Conservation (phyloP, 2,329 filamentous ascomycete species). For the Akanthomyces muscarius region DNA sequence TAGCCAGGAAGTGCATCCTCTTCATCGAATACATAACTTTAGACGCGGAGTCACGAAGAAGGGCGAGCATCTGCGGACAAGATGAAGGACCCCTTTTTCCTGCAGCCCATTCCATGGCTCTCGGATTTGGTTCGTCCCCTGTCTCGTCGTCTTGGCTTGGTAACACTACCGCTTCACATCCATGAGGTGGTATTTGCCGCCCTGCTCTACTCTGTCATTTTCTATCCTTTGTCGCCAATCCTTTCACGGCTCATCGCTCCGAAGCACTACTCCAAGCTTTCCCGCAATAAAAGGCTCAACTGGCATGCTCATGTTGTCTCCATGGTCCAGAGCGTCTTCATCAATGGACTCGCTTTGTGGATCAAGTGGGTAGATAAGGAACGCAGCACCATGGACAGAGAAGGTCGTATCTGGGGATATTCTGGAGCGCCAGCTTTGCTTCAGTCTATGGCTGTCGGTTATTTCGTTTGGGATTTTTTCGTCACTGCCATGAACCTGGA, state of each 20-base stretch:
- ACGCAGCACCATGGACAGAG: constrained; percentile 60
- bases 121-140: constrained; percentile 57
- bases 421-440: constrained; percentile 67
- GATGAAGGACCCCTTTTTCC: constrained; percentile 72
- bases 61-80: constrained; percentile 20
- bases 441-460: constrained; percentile 72
- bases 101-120: constrained; percentile 56
- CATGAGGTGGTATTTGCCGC: constrained; percentile 70
- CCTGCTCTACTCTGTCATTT: constrained; percentile 64
- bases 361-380: constrained; percentile 67
- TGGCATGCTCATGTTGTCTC: constrained; percentile 87
- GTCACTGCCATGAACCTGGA: constrained; percentile 64
- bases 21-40: background rate
- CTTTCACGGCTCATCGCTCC: constrained; percentile 62
- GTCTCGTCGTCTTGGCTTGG: constrained; percentile 57
- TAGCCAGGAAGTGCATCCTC: background rate
- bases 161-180: constrained; percentile 68
- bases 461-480: constrained; percentile 79
- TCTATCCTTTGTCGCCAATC: constrained; percentile 61
- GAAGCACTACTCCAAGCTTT: constrained; percentile 59
- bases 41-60: background rate
- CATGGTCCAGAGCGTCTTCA: constrained; percentile 70
- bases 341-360: constrained; percentile 71
- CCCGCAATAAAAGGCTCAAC: constrained; percentile 62
- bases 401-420: constrained; percentile 73